Evolutionary conservation across 257 asterid species (phyloP).

Genomic region (Solanum medicagineum): DNA sequence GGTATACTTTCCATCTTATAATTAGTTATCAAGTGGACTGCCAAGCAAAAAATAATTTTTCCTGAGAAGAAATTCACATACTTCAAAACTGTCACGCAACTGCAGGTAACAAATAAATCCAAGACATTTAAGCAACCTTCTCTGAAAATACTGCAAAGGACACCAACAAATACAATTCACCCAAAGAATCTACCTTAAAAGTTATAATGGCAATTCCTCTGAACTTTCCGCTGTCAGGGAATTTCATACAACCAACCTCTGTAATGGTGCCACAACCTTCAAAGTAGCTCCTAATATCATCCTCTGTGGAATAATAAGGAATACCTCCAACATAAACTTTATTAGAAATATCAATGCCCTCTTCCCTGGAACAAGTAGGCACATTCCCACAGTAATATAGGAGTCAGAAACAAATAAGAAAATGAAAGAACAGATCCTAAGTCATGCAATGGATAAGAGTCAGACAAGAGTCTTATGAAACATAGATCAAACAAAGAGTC

Average conservation of each 20-base stretch:
- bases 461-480: background rate
- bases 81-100: background rate
- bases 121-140: background rate
- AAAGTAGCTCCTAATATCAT: conserved; percentile 85
- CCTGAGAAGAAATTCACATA: background rate
- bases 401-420: background rate
- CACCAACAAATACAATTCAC: background rate
- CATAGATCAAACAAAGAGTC: background rate
- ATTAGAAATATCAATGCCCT: conserved; percentile 21
- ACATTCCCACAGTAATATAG: background rate
- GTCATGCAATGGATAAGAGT: background rate
- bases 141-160: background rate
- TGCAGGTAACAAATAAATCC: background rate
- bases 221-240: conserved; percentile 88
- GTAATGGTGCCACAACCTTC: conserved; percentile 89
- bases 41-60: background rate
- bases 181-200: conserved; percentile 52
- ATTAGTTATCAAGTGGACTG: background rate
- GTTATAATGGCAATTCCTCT: conserved; percentile 92
- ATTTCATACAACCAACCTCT: conserved; percentile 68
- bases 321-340: conserved; percentile 95
- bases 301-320: conserved; percentile 92
- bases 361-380: conserved; percentile 23
- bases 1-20: background rate
- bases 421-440: background rate